phyloP scores from a whole-genome alignment of 495 filamentous ascomycete species.

The Penicillium dipodomyicola region DNA sequence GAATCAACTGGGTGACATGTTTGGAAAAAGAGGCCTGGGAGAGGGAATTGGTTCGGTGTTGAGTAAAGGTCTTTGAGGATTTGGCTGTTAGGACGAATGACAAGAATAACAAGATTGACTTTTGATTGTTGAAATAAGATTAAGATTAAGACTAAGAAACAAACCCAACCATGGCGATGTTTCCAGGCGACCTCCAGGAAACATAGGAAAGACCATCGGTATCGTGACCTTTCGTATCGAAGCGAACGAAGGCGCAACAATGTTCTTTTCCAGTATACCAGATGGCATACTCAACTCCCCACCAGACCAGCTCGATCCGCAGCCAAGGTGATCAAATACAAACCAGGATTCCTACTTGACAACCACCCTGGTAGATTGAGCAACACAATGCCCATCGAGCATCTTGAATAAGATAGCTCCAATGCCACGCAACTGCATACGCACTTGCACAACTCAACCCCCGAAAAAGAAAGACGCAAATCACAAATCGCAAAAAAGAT shows the following conservation, averaged over 20 bases:
- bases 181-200: neutral
- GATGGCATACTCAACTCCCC: neutral
- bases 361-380: no score
- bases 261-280: neutral
- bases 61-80: constrained; percentile 21
- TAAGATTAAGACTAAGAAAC: neutral
- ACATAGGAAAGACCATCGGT: neutral
- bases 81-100: neutral
- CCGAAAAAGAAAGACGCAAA: neutral
- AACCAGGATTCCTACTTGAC: neutral
- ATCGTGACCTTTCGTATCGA: neutral
- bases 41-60: constrained; percentile 25
- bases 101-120: neutral
- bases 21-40: constrained; percentile 25
- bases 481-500: neutral
- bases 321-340: neutral
- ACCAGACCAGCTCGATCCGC: neutral
- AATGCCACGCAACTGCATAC: neutral
- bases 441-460: neutral
- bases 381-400: neutral
- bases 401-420: neutral
- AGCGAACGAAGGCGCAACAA: neutral
- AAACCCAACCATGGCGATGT: neutral
- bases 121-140: neutral
- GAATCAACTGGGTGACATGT: constrained; percentile 24